Evolutionary conservation across 2,329 filamentous ascomycete species (phyloP).

Genomic region (Neofusicoccum parvum): DNA sequence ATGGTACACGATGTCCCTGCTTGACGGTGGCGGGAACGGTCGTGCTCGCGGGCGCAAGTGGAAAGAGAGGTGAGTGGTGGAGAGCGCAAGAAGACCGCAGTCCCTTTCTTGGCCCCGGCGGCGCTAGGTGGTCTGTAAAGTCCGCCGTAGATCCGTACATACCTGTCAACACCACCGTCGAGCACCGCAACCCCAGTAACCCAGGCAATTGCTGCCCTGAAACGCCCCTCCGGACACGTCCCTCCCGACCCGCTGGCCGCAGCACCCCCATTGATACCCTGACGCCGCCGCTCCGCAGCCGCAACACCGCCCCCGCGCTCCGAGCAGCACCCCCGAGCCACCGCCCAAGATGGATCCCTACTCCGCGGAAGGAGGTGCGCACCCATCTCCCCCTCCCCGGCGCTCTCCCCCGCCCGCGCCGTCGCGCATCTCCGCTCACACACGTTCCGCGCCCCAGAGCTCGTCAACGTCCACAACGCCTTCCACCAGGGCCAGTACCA

Average conservation of each 20-base stretch:
- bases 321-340: background rate
- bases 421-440: background rate
- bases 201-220: constrained; percentile 7
- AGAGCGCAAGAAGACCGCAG: background rate
- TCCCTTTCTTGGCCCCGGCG: background rate
- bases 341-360: constrained; percentile 61
- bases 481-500: constrained; percentile 81
- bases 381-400: background rate
- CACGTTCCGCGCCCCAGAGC: constrained; percentile 48
- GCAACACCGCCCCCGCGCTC: background rate
- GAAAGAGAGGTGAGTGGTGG: background rate
- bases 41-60: too few relatives aligned
- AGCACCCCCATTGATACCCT: background rate
- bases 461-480: constrained; percentile 68
- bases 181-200: background rate
- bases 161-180: constrained; percentile 13
- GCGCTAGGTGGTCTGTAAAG: constrained; percentile 1
- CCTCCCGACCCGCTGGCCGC: background rate
- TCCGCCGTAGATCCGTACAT: constrained; percentile 12
- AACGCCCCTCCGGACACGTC: background rate
- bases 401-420: background rate
- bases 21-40: too few relatives aligned
- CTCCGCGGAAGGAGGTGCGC: constrained; percentile 62
- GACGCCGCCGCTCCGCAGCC: background rate
- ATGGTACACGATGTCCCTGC: too few relatives aligned